phyloP scores from a whole-genome alignment of 169 alveolate species.

The Sarcocystis neurona region DNA sequence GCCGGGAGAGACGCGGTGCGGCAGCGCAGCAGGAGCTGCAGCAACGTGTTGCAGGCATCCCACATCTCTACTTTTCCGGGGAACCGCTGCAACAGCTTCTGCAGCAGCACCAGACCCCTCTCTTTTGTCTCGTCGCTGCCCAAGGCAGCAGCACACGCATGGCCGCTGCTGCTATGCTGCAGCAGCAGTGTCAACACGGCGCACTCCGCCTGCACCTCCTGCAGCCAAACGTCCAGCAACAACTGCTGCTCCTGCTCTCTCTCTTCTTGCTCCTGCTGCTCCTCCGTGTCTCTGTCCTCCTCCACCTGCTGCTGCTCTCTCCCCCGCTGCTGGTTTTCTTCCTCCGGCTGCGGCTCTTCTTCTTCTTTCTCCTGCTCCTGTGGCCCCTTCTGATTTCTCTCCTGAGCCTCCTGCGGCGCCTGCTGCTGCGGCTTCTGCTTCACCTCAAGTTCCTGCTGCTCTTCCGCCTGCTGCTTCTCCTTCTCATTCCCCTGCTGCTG shows the following conservation, averaged over 20 bases:
- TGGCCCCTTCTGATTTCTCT: neutral
- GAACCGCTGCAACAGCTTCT: too few species aligned
- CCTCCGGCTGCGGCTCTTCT: neutral
- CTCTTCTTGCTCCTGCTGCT: neutral
- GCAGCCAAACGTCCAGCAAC: too few species aligned
- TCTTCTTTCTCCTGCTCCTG: neutral
- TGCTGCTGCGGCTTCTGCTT: neutral
- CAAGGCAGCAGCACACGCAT: too few species aligned
- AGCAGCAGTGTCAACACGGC: too few species aligned
- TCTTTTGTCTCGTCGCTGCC: too few species aligned
- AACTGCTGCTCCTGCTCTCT: neutral
- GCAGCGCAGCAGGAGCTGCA: too few species aligned
- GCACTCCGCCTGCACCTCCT: too few species aligned
- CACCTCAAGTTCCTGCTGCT: neutral
- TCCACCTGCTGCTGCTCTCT: neutral
- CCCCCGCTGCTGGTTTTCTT: neutral
- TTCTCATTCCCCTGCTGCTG: neutral
- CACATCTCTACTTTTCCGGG: too few species aligned
- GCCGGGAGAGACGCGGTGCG: too few species aligned
- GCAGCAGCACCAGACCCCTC: too few species aligned
- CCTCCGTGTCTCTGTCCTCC: neutral
- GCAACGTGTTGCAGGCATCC: too few species aligned
- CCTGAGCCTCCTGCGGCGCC: neutral
- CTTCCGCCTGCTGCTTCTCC: constrained; percentile 23
- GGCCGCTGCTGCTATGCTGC: too few species aligned